Percentiles rank a stretch among this genome's conserved stretches.
Conservation (phyloP, 1,284 basidiomycete genomes). For the Malassezia japonica region DNA sequence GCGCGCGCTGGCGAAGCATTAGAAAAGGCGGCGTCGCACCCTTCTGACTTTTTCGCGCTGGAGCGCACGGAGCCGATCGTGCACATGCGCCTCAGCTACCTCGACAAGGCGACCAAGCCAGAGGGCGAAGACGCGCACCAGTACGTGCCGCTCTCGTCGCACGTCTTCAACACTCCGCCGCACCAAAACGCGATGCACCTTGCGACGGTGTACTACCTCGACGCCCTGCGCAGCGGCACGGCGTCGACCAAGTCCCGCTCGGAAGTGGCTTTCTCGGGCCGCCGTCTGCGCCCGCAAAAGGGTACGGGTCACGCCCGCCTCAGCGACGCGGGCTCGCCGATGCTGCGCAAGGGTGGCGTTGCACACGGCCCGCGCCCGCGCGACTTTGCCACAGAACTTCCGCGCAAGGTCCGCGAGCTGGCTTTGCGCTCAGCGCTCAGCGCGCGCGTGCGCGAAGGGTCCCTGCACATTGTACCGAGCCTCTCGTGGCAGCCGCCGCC, state of each 20-base stretch:
- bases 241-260: conserved; percentile 81
- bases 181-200: conserved; percentile 86
- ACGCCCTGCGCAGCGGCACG: conserved; percentile 77
- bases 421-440: conserved; percentile 84
- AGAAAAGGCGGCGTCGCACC: too few species aligned
- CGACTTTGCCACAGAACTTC: conserved; percentile 79
- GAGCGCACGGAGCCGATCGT: conserved; percentile 13
- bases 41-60: conserved; percentile 7
- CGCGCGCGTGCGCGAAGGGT: conserved; percentile 64
- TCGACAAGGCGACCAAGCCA: conserved; percentile 12
- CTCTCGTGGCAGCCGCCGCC: conserved; percentile 50
- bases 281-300: conserved; percentile 84
- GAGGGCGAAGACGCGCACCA: not conserved
- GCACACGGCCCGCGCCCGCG: conserved; percentile 82
- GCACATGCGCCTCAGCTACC: conserved; percentile 12
- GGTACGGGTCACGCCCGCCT: conserved; percentile 80
- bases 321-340: conserved; percentile 77
- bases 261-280: conserved; percentile 77
- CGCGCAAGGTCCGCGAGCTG: conserved; percentile 79
- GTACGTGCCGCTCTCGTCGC: conserved; percentile 63
- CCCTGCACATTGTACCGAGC: conserved; percentile 63
- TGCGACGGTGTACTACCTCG: conserved; percentile 79
- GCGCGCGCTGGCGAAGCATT: too few species aligned
- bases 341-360: conserved; percentile 81
- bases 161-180: conserved; percentile 71